Base-by-base conservation (phyloP, 2,329 filamentous ascomycete genomes). In the Rasamsonia emersonii region DNA sequence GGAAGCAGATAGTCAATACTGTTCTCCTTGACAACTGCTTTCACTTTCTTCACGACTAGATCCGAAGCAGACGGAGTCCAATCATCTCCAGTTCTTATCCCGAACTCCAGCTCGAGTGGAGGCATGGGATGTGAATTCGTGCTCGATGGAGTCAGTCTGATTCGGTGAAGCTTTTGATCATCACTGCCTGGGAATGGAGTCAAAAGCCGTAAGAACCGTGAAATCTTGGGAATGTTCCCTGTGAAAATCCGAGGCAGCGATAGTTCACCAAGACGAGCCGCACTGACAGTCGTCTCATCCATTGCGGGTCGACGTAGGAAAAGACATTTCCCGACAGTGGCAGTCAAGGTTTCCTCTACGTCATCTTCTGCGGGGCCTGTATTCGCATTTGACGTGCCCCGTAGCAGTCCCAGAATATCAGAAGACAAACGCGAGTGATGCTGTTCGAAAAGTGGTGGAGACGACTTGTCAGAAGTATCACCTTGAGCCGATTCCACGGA, bases 1-100 rank as follows among this genome's bases (percentile, higher is more conserved):
- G 59, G 59, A 9, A 63, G 44, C 18, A 63, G 45, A 36, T 59
- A 57, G 32, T 63, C 59, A 10, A 58, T 47, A 21, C 44, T 49
- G 30, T 40, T 52, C 18, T 54, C 47, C n/a, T 37, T 20, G 4
- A 54, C 18, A 18, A 61, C 39, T 2, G 50, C 47, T 26, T 50
- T 56, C 18, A 51, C 44, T 20, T 44, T 52, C 18, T 37, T 42
- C n/a, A 63, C 24, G 4, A 40, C 36, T 14, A 53, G 20, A 20
- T 39, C 33, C 3, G 36, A 19, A 14, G 35, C 35, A 18, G 38
- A 18, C 14, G 36, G 10, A 17, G 17, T 18, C 11, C 18, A 18
- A 20, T 9, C 13, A n/a, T 24, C 16, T 9, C n/a, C n/a, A n/a
- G 16, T 17, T 24, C 21, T 42, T 4, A 44, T 28, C 2, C 38